Conservation (phyloP, 2,329 filamentous ascomycete species). For the Fusarium foetens region DNA sequence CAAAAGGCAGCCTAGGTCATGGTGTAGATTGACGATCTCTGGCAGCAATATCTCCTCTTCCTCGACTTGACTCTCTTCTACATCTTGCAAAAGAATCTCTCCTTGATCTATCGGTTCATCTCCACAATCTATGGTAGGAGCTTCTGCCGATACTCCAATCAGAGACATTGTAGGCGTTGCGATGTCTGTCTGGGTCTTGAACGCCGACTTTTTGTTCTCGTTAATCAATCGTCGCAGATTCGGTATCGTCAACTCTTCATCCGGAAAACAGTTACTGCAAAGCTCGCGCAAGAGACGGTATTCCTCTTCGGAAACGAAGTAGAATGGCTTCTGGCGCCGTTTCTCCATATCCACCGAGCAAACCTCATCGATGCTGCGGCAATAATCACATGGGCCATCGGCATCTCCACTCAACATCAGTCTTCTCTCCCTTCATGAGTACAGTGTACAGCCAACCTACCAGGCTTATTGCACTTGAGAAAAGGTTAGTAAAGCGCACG, state of each 20-base stretch:
- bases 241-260: neutral
- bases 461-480: neutral
- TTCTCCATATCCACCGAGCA: neutral
- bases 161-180: neutral
- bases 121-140: neutral
- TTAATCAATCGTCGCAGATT: neutral
- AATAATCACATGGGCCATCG: neutral
- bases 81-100: rapidly evolving
- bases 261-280: neutral
- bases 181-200: neutral
- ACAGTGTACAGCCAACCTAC: no score
- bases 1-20: neutral
- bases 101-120: neutral
- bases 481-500: no score
- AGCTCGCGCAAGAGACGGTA: rapidly evolving
- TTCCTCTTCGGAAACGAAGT: neutral
- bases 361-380: neutral
- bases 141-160: neutral
- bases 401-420: neutral
- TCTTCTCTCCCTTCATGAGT: no score
- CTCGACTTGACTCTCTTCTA: neutral
- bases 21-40: neutral
- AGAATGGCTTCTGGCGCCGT: neutral
- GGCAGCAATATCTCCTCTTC: neutral
- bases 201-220: rapidly evolving